These are phyloP conservation scores for Rhododendron kiyosumense DNA, from an alignment of 148 eudicot genomes.

Conservation along the genomic window DNA sequence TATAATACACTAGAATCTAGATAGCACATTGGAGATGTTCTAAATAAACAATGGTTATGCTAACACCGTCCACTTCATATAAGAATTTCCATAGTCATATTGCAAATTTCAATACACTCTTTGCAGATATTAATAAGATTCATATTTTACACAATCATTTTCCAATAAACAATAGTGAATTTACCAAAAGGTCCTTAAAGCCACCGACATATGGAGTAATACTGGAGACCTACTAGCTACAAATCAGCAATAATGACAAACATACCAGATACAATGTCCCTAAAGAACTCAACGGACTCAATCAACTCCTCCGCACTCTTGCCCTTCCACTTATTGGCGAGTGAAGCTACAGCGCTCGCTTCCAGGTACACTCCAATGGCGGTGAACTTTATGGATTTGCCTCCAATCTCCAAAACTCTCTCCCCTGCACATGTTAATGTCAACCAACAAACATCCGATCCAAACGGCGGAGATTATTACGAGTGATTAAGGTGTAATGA, in stretches of 20 bases:
- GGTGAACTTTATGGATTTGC: conserved; percentile 55
- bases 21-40: no score
- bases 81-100: background rate
- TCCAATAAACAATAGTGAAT: background rate
- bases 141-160: background rate
- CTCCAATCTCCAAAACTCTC: conserved; percentile 62
- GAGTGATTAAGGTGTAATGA: background rate
- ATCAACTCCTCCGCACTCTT: conserved; percentile 44
- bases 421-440: conserved; percentile 43
- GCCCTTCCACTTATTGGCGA: conserved; percentile 76
- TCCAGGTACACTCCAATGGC: conserved; percentile 71
- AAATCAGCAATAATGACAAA: background rate
- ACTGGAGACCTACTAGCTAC: background rate
- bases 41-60: background rate
- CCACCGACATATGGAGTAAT: background rate
- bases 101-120: background rate
- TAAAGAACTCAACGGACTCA: conserved; percentile 56
- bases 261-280: conserved; percentile 65
- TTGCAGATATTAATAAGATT: no score
- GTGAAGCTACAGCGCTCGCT: conserved; percentile 38
- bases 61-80: background rate
- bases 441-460: background rate
- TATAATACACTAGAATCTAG: no score
- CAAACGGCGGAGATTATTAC: background rate
- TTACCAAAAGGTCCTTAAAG: background rate